Percentiles rank a stretch among this genome's conserved stretches.
These are phyloP conservation scores for Phycomyces blakesleeanus DNA, from an alignment of 192 early-diverging fungal species.

Conservation along the genomic window DNA sequence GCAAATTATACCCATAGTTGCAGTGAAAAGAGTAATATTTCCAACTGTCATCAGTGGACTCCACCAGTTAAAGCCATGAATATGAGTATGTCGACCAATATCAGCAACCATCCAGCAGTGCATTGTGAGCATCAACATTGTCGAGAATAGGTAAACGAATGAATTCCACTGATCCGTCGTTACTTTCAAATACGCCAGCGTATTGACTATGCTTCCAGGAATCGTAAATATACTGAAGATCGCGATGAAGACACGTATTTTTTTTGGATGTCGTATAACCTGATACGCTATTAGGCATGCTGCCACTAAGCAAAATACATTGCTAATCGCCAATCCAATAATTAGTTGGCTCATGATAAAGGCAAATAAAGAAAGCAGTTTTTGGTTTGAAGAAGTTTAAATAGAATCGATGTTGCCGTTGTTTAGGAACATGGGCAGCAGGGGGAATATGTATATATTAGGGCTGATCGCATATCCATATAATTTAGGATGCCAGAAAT, in stretches of 20 bases:
- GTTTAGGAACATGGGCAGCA: too few species aligned
- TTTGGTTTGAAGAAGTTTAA: too few species aligned
- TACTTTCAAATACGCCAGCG: not conserved
- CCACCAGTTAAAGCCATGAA: not conserved
- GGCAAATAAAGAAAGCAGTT: too few species aligned
- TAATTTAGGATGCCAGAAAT: too few species aligned
- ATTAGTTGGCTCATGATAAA: too few species aligned
- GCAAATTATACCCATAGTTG: not conserved
- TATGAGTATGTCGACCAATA: not conserved
- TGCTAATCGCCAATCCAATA: too few species aligned
- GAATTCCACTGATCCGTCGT: not conserved
- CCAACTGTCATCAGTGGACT: not conserved
- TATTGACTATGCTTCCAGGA: not conserved
- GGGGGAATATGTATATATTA: too few species aligned
- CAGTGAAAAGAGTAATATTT: not conserved
- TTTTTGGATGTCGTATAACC: not conserved
- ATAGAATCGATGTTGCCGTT: too few species aligned
- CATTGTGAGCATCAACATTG: constrained; percentile 1
- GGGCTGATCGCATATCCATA: too few species aligned
- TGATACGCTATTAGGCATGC: too few species aligned
- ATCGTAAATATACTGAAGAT: not conserved
- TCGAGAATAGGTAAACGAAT: not conserved
- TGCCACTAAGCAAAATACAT: too few species aligned
- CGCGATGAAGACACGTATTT: not conserved
- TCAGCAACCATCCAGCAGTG: constrained; percentile 1